These are phyloP conservation scores for Lactifluus echinatus DNA, from an alignment of 768 basidiomycete species.

Conservation along the genomic window DNA sequence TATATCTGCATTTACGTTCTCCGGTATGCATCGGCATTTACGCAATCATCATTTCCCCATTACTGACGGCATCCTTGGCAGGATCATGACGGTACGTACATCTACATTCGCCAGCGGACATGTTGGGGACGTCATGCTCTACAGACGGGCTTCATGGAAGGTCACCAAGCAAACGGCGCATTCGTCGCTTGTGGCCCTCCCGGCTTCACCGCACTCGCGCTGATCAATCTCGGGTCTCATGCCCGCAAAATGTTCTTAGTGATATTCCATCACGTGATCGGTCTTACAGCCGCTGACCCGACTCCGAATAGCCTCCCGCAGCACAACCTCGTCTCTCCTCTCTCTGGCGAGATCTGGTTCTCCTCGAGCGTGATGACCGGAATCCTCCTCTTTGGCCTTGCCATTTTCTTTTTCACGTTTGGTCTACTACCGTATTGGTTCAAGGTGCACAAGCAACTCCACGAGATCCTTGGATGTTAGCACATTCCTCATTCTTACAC, in stretches of 20 bases:
- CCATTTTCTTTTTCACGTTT: slow-evolving; percentile 40
- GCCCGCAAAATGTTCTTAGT: slow-evolving; percentile 32
- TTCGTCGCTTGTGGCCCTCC: slow-evolving; percentile 43
- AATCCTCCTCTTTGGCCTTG: slow-evolving; percentile 38
- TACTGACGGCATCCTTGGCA: slow-evolving; percentile 6
- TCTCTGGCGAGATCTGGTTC: slow-evolving; percentile 40
- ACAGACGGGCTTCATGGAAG: slow-evolving; percentile 39
- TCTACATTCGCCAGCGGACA: neutral
- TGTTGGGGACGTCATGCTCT: neutral
- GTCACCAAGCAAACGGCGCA: slow-evolving; percentile 41
- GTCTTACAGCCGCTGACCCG: neutral
- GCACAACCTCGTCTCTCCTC: slow-evolving; percentile 30
- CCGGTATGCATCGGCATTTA: slow-evolving; percentile 26
- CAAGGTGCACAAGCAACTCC: slow-evolving; percentile 38
- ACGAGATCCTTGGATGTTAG: slow-evolving; percentile 40
- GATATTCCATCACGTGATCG: neutral
- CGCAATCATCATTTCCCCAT: neutral
- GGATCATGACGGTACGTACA: slow-evolving; percentile 33
- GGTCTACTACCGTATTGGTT: slow-evolving; percentile 40
- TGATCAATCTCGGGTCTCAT: slow-evolving; percentile 36
- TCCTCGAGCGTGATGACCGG: slow-evolving; percentile 32
- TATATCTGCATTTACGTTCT: slow-evolving; percentile 44
- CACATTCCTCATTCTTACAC: neutral
- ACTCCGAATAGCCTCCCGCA: slow-evolving; percentile 25
- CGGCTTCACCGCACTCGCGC: slow-evolving; percentile 41